A percentile compares a stretch with the other conserved stretches of the same genome.
These are phyloP conservation scores for Pinus tabuliformis DNA, from an alignment of 75 land plant genomes.

Conservation along the genomic window DNA sequence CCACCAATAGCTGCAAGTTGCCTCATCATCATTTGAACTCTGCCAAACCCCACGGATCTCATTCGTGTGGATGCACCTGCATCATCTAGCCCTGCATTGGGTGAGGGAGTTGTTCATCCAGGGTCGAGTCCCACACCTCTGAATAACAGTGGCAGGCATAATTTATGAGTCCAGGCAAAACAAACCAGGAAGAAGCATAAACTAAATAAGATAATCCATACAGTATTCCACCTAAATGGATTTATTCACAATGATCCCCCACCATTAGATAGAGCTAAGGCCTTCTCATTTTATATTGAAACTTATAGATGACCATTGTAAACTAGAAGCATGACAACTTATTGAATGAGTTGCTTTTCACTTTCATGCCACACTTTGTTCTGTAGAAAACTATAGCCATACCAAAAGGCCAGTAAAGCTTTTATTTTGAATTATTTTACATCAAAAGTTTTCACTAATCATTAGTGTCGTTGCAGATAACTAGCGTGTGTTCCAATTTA, in stretches of 20 bases:
- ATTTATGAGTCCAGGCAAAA: background rate
- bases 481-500: too few relatives aligned
- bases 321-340: background rate
- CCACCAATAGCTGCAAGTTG: conserved; percentile 79
- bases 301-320: background rate
- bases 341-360: background rate
- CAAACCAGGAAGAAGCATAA: background rate
- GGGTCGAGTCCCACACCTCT: conserved; percentile 57
- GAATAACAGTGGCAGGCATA: background rate
- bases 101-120: conserved; percentile 43
- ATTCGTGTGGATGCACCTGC: conserved; percentile 55
- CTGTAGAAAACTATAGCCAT: background rate
- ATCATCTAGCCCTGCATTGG: conserved; percentile 47
- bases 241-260: background rate
- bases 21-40: conserved; percentile 89
- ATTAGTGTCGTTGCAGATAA: too few relatives aligned
- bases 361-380: background rate
- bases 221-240: background rate
- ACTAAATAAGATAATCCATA: background rate
- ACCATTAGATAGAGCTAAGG: background rate
- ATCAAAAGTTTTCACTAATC: background rate
- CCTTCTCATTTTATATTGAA: background rate
- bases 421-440: background rate
- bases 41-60: conserved; percentile 51
- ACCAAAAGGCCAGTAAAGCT: background rate